Base-by-base conservation (phyloP, 768 basidiomycete genomes). In the Kwoniella newhampshirensis region DNA sequence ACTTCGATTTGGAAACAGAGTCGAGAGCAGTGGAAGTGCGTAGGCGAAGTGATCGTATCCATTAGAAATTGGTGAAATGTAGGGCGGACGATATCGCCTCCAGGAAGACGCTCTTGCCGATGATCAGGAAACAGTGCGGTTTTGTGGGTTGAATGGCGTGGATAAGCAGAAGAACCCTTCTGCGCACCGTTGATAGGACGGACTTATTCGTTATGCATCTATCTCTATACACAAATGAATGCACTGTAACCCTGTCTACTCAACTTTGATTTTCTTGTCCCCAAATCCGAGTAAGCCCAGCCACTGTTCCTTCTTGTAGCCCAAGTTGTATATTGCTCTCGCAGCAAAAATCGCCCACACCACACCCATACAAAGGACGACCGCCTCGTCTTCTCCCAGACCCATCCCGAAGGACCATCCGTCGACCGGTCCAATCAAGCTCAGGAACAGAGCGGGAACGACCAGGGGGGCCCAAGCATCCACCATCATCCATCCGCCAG, bases 381-480 rank as follows among this genome's bases (percentile, higher is more conserved):
- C 79, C 11, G 89, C 89, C 5, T 71, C 70, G 18, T 63, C 68
- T 37, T 64, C 60, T 53, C 32, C 32, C 59, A 55, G 59, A 28
- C 67, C 59, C 7, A 64, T 26, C 3, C 68, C 68, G 2, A 30
- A 48, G 21, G 40, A 23, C 66, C 67, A 73, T 4, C 67, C 68
- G 20, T 60, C 26, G 71, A 93, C 90, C 1, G 88, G 86, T 61
- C 91, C 89, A 8, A 90, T 91, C 49, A 92, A 81, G 55, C 85
- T 82, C 51, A 91, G 85, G 70, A 89, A 92, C 9, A 92, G 71
- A 0, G 80, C 87, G 11, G 89, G 90, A 65, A 86, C 78, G 63
- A 86, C 77, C 6, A 89, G 86, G 8, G 91, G 89, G 75, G 84
- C 84, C 91, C 91, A 94, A 27, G 91, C 74, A 71, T 94, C 92